Evolutionary conservation across 2,329 filamentous ascomycete species (phyloP).

Genomic region (Seiridium unicorne): DNA sequence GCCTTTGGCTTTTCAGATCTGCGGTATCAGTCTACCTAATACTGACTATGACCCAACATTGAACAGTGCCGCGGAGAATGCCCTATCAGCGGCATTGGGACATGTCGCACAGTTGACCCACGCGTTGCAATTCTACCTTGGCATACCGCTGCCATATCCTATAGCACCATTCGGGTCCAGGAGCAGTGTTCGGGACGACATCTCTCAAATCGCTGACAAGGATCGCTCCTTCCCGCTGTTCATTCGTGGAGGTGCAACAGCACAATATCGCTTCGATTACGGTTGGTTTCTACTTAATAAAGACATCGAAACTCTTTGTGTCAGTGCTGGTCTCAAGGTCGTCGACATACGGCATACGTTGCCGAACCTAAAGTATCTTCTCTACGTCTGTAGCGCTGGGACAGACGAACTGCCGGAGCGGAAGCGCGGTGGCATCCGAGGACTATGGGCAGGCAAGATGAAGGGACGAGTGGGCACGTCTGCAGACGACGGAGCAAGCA

Average conservation of each 20-base stretch:
- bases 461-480: conserved; percentile 27
- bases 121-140: conserved; percentile 79
- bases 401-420: conserved; percentile 60
- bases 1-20: conserved; percentile 80
- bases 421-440: conserved; percentile 60
- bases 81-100: conserved; percentile 77
- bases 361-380: conserved; percentile 88
- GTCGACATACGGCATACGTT: conserved; percentile 90
- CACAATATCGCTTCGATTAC: conserved; percentile 92
- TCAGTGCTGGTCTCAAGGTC: conserved; percentile 69
- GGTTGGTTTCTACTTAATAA: conserved; percentile 97
- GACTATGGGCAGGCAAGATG: conserved; percentile 51
- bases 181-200: conserved; percentile 65
- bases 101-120: conserved; percentile 74
- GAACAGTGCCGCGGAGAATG: conserved; percentile 59
- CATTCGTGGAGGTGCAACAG: conserved; percentile 57
- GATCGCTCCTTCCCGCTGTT: conserved; percentile 80
- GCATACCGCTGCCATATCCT: conserved; percentile 76
- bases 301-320: conserved; percentile 73
- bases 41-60: conserved; percentile 62
- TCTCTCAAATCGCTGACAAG: conserved; percentile 40
- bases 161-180: conserved; percentile 70
- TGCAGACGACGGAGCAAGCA: conserved; percentile 37
- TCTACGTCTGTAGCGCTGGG: conserved; percentile 86
- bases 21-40: conserved; percentile 76